Conservation (phyloP, 2,329 filamentous ascomycete genomes). For the Diplodia sapinea region DNA sequence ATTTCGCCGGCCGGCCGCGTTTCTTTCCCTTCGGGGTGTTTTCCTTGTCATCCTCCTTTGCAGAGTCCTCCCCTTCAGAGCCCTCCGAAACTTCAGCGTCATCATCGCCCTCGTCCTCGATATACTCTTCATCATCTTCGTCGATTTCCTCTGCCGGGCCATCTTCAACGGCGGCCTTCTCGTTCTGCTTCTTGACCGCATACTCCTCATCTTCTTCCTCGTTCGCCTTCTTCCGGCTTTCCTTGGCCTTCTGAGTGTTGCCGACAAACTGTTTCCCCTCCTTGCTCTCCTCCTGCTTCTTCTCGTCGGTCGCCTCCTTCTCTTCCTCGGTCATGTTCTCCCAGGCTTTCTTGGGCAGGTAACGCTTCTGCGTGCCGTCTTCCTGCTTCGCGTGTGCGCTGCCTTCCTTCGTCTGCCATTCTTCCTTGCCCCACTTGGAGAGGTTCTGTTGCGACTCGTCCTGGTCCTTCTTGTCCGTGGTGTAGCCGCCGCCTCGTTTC, state of each 20-base stretch:
- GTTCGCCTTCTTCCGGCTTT: conserved; percentile 48
- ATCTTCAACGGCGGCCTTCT: conserved; percentile 31
- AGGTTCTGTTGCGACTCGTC: conserved; percentile 54
- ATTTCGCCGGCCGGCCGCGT: conserved; percentile 40
- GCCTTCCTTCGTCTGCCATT: conserved; percentile 59
- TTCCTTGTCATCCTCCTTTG: background rate
- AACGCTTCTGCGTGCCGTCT: conserved; percentile 53
- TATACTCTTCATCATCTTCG: conserved; percentile 33
- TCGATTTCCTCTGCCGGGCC: conserved; percentile 43
- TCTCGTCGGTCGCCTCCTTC: conserved; percentile 52
- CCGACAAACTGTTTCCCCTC: conserved; percentile 53
- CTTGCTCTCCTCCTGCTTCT: conserved; percentile 47
- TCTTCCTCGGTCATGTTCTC: conserved; percentile 55
- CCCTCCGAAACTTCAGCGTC: conserved; percentile 35
- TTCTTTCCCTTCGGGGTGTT: conserved; percentile 33
- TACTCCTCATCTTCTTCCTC: conserved; percentile 44
- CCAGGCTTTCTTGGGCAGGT: conserved; percentile 57
- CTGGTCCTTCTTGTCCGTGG: conserved; percentile 52
- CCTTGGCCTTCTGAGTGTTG: conserved; percentile 52
- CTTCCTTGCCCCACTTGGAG: conserved; percentile 55
- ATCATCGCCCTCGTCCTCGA: conserved; percentile 30
- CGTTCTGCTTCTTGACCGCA: conserved; percentile 37
- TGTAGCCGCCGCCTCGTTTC: conserved; percentile 55
- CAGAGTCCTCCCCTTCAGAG: conserved; percentile 39
- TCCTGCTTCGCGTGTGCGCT: conserved; percentile 52